These are phyloP conservation scores for Pichia gijzeniarum DNA, from an alignment of 805 yeast genomes.

Conservation along the genomic window DNA sequence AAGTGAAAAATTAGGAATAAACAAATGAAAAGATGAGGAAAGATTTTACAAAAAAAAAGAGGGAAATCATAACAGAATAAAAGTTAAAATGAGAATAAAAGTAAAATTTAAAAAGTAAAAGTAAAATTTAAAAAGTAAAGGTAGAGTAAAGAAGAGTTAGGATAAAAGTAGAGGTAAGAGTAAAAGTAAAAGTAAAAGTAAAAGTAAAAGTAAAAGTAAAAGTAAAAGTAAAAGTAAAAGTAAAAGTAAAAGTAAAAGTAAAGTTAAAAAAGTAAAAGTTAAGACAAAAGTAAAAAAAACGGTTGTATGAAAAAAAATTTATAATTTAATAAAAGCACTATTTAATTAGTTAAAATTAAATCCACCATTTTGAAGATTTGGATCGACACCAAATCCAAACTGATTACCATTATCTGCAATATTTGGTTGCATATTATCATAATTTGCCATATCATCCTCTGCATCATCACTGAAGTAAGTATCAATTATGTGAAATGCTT, in stretches of 20 bases:
- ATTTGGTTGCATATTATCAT: conserved; percentile 61
- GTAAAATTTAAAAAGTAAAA: too few species aligned
- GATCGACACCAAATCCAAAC: conserved; percentile 78
- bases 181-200: not conserved
- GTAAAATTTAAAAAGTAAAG: not conserved
- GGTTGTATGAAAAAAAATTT: not conserved
- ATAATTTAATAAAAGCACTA: not conserved
- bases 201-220: not conserved
- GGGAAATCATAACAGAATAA: not conserved
- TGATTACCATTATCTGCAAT: conserved; percentile 56
- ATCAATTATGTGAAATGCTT: conserved; percentile 85
- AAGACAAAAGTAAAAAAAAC: not conserved
- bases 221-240: conserved; percentile 7
- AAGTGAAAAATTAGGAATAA: conserved; percentile 17
- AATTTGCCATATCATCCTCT: conserved; percentile 36
- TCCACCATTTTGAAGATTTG: conserved; percentile 39
- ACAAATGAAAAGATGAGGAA: conserved; percentile 13
- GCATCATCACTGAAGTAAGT: conserved; percentile 85
- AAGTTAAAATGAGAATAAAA: conserved; percentile 4
- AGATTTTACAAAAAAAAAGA: conserved; percentile 2
- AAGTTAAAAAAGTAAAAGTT: too few species aligned
- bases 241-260: not conserved
- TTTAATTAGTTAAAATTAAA: conserved; percentile 38
- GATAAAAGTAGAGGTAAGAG: conserved; percentile 7
- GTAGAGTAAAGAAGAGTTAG: too few species aligned